Conservation (phyloP, 768 basidiomycete genomes). For the Tephrocybe sp. region DNA sequence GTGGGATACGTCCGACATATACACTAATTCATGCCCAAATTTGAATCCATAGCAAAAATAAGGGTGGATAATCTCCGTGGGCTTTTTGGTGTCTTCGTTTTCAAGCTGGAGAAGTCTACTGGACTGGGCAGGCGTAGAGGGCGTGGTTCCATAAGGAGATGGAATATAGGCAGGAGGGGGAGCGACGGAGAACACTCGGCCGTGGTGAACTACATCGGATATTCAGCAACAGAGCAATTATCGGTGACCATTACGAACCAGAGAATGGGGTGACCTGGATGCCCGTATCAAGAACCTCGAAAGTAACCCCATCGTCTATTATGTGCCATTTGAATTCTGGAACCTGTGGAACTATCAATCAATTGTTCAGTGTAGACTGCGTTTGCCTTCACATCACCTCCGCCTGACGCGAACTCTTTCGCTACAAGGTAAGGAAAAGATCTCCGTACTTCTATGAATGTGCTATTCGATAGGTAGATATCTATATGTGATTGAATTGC, state of each 20-base stretch:
- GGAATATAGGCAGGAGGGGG: conserved; percentile 38
- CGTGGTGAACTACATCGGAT: conserved; percentile 62
- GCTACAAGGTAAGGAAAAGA: conserved; percentile 83
- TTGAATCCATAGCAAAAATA: conserved; percentile 72
- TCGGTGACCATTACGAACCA: conserved; percentile 38
- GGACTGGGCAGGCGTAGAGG: conserved; percentile 34
- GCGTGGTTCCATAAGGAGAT: conserved; percentile 37
- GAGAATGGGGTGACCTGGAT: conserved; percentile 64
- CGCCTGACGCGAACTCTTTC: conserved; percentile 75
- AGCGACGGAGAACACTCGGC: conserved; percentile 54
- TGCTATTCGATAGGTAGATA: conserved; percentile 66
- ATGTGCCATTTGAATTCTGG: conserved; percentile 85
- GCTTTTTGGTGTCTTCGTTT: conserved; percentile 7
- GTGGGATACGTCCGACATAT: conserved; percentile 81
- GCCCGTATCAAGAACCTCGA: conserved; percentile 66
- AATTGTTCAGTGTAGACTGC: too few relatives aligned
- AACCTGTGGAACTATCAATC: conserved; percentile 42
- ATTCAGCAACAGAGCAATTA: conserved; percentile 7
- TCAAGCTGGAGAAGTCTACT: conserved; percentile 25
- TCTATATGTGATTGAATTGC: conserved; percentile 75
- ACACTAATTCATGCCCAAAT: conserved; percentile 64
- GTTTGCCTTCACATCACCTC: conserved; percentile 56
- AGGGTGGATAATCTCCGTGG: conserved; percentile 42
- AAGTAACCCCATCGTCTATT: conserved; percentile 65
- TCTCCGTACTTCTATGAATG: conserved; percentile 63